Conservation (phyloP, 164 flowering plant species). For the Chloranthus sessilifolius region DNA sequence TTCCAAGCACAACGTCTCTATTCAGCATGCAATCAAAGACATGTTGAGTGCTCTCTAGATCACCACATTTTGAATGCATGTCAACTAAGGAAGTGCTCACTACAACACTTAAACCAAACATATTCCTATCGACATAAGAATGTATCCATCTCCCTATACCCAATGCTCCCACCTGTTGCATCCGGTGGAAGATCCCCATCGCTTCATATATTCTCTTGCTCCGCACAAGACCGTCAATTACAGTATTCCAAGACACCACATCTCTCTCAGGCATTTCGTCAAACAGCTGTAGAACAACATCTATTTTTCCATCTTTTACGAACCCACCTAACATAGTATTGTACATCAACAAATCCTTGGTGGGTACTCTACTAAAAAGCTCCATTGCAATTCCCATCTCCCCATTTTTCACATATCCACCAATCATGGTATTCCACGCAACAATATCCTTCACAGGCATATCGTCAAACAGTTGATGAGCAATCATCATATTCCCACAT, state of each 20-base stretch:
- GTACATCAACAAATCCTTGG: constrained; percentile 23
- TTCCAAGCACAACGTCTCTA: constrained; percentile 29
- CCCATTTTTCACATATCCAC: constrained; percentile 16
- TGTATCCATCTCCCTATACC: constrained; percentile 67
- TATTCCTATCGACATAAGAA: constrained; percentile 47
- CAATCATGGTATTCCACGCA: constrained; percentile 19
- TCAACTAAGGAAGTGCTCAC: constrained; percentile 72
- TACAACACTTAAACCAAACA: constrained; percentile 43
- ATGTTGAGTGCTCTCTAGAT: constrained; percentile 21
- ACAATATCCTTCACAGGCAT: constrained; percentile 21
- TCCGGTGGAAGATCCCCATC: constrained; percentile 18
- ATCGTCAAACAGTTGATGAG: constrained; percentile 17
- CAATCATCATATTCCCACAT: constrained; percentile 8
- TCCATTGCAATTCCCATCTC: constrained; percentile 25
- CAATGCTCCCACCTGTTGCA: constrained; percentile 41
- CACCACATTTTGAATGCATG: constrained; percentile 57
- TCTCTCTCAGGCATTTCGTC: constrained; percentile 27
- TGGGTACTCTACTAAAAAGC: constrained; percentile 21
- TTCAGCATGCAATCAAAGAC: constrained; percentile 19
- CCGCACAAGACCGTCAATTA: constrained; percentile 27
- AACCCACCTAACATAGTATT: constrained; percentile 29
- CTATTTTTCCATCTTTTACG: constrained; percentile 19
- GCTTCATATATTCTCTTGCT: constrained; percentile 20
- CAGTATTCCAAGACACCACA: constrained; percentile 28
- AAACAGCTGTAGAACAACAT: constrained; percentile 15